Conservation (phyloP, 495 filamentous ascomycete species). For the Tuber aestivum region DNA sequence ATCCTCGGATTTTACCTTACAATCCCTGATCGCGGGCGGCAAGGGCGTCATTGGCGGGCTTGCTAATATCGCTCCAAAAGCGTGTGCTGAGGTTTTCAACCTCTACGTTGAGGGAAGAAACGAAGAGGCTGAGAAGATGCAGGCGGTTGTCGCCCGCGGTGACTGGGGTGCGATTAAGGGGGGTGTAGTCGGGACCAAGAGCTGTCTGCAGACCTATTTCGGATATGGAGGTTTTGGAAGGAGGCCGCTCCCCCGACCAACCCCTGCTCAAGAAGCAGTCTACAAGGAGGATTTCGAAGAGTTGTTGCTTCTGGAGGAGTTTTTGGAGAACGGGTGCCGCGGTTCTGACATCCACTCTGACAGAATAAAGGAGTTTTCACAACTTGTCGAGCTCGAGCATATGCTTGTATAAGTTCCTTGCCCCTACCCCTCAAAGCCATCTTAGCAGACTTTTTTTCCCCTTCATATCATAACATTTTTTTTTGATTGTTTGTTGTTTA, state of each 20-base stretch:
- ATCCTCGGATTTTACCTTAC: slow-evolving; percentile 84
- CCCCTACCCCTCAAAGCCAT: slow-evolving; percentile 24
- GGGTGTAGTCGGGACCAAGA: slow-evolving; percentile 82
- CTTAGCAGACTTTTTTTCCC: slow-evolving; percentile 21
- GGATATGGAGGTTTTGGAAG: slow-evolving; percentile 75
- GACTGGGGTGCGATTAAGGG: slow-evolving; percentile 86
- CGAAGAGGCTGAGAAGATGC: slow-evolving; percentile 66
- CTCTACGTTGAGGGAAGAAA: slow-evolving; percentile 66
- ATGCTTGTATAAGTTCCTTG: slow-evolving; percentile 28
- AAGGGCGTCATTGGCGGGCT: slow-evolving; percentile 79
- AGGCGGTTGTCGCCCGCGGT: slow-evolving; percentile 71
- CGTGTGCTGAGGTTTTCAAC: slow-evolving; percentile 65
- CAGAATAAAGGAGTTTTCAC: slow-evolving; percentile 36
- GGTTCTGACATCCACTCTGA: slow-evolving; percentile 36
- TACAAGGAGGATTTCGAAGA: slow-evolving; percentile 71
- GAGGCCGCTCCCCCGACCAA: slow-evolving; percentile 68
- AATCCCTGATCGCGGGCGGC: slow-evolving; percentile 76
- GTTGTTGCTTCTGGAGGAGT: slow-evolving; percentile 62
- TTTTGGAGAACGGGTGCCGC: slow-evolving; percentile 41
- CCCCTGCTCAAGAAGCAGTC: slow-evolving; percentile 52
- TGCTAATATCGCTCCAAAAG: slow-evolving; percentile 74
- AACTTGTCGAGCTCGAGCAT: slow-evolving; percentile 39
- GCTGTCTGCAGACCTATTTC: slow-evolving; percentile 62
- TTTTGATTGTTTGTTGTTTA: slow-evolving; percentile 18
- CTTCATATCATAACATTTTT: slow-evolving; percentile 9